Base-by-base conservation (phyloP, 148 eudicot species). In the Arbutus unedo region DNA sequence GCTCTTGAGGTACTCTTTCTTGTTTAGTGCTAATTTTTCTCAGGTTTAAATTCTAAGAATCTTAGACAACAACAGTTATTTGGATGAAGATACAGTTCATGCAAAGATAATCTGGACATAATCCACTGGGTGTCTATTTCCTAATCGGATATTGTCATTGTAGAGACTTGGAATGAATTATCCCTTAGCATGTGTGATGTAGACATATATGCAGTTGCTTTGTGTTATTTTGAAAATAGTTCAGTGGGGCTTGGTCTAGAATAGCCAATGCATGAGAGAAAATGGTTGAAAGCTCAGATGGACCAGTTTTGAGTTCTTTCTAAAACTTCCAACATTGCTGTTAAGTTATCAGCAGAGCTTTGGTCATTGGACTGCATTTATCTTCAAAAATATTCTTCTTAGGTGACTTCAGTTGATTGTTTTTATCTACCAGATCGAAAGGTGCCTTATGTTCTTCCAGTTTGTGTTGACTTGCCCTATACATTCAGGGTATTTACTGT, bases 1-100 rank as follows among this genome's bases (percentile, higher is more conserved):
- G 97, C 97, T 71, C 97, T 93, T 51, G 92, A 93, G 97, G 97
- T 93, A 31, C 31, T 81, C 83, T 82, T 83, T 82, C 13, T 7
- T 8, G 11, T 44, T 45, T 72, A 72, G 8, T n/a, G 8, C 55
- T 51, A 51, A 49, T 51, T 50, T 51, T 48, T 49, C 21, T 54
- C 16, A 8, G 51, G 60, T 76, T 49, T 25, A 50, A 23, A 50
- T 38, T 76, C 59, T 51, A 48, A 21, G 51, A 48, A 25, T 16
- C 38, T 74, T 47, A 48, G 48, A 21, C 41, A 64, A 23, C 14
- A 8, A 70, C 19, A 70, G n/a, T 31, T 49, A 50, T 23, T 50
- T 75, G 78, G 57, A 49, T 18, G 41, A 74, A 74, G 25, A 74
- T 44, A 45, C 48, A 15, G 50, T 2, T 6, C n/a, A 74, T 4